Evolutionary conservation across 805 yeast species (phyloP).

Genomic region (Saccharomycopsis sp.): DNA sequence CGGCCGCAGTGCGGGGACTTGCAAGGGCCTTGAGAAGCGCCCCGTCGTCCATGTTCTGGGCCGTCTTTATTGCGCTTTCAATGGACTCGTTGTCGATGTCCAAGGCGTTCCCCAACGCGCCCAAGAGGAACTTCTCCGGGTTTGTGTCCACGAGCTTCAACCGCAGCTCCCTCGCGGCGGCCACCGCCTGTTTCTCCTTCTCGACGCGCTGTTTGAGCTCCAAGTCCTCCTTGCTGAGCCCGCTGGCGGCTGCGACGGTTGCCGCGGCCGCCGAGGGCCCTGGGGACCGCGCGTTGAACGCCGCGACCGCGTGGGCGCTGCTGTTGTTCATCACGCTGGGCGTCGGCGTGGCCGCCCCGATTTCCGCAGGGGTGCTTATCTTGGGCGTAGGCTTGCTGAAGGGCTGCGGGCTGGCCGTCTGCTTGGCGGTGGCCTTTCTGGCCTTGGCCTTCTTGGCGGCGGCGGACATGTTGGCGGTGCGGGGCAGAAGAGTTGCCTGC

Average conservation of each 20-base stretch:
- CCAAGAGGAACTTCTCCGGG: constrained; percentile 16
- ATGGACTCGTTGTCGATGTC: constrained; percentile 12
- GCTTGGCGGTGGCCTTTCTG: constrained; percentile 1
- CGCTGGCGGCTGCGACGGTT: too few relatives aligned
- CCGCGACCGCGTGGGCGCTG: not conserved
- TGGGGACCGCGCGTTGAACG: not conserved
- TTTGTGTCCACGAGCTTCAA: constrained; percentile 2
- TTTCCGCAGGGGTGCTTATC: constrained; percentile 19
- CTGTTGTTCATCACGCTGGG: constrained; percentile 6
- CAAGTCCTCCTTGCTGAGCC: constrained; percentile 27
- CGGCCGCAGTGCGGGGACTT: not conserved
- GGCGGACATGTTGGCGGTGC: not conserved
- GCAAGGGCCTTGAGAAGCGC: not conserved
- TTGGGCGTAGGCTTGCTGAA: constrained; percentile 10
- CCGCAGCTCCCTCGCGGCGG: constrained; percentile 10
- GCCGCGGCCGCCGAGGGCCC: too few relatives aligned
- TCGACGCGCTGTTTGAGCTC: constrained; percentile 21
- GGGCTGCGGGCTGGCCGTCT: constrained; percentile 17
- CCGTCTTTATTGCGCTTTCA: constrained; percentile 10
- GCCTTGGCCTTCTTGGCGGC: constrained; percentile 2
- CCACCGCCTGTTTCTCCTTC: constrained; percentile 4
- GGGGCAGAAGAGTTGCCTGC: not conserved
- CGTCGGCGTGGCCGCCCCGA: constrained; percentile 14
- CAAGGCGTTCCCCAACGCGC: constrained; percentile 18
- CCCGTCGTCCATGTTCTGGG: constrained; percentile 11